Conservation (phyloP, 257 asterid species). For the Nicotiana undulata region DNA sequence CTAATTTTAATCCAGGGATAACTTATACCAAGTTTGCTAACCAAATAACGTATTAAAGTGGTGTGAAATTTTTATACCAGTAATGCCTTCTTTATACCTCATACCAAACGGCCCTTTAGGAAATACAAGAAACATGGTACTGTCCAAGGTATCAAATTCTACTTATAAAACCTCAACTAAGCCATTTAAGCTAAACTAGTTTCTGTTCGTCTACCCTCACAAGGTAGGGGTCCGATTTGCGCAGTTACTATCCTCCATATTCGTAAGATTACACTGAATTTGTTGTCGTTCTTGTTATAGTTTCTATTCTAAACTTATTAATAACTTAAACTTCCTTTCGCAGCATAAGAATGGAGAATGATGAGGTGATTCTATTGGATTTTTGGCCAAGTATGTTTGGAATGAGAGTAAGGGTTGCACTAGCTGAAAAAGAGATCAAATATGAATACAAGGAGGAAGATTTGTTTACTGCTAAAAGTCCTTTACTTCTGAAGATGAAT, state of each 20-base stretch:
- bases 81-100: no score
- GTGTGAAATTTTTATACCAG: no score
- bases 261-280: no score
- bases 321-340: background rate
- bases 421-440: constrained; percentile 10
- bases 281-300: no score
- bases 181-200: background rate
- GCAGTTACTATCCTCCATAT: no score
- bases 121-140: no score
- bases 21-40: no score
- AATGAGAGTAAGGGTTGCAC: background rate
- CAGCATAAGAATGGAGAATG: background rate
- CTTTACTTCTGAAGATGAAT: background rate
- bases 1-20: no score
- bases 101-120: no score
- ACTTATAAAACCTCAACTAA: background rate
- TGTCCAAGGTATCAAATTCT: background rate
- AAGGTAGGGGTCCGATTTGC: no score
- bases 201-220: background rate
- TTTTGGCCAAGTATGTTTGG: constrained; percentile 10
- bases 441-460: constrained; percentile 6
- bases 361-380: constrained; percentile 10
- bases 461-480: background rate
- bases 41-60: no score
- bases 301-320: no score